phyloP scores from a whole-genome alignment of 257 asterid genomes.

The Solanum stenotomum region DNA sequence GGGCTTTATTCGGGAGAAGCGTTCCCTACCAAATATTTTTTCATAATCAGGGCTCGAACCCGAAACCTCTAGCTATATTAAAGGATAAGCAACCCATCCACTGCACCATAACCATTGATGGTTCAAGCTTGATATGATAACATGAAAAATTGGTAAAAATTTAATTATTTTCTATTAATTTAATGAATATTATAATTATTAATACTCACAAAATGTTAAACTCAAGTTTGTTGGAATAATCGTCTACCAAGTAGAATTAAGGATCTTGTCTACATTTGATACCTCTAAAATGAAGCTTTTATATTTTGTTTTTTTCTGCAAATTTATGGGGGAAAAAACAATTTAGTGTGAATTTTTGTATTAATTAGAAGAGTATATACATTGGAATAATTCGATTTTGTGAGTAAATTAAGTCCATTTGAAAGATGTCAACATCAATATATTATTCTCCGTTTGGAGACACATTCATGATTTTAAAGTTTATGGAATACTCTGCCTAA shows the following conservation, averaged over 20 bases:
- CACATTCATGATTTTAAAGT: neutral
- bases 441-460: neutral
- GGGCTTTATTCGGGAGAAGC: accelerated
- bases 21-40: accelerated
- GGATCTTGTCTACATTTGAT: conserved; percentile 1
- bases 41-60: accelerated
- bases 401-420: neutral
- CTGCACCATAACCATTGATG: accelerated
- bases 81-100: no score
- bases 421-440: neutral
- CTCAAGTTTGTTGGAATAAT: neutral
- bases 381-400: neutral
- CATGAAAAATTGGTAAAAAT: neutral
- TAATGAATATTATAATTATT: no score
- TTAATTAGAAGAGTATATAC: neutral
- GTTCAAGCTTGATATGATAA: neutral
- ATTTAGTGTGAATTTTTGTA: neutral
- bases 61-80: no score
- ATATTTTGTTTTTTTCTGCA: neutral
- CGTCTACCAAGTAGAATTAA: neutral
- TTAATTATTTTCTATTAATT: no score
- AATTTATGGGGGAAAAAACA: neutral
- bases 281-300: neutral
- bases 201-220: neutral
- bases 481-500: neutral